phyloP scores from a whole-genome alignment of 2,329 filamentous ascomycete species.

The Aspergillus eucalypticola region DNA sequence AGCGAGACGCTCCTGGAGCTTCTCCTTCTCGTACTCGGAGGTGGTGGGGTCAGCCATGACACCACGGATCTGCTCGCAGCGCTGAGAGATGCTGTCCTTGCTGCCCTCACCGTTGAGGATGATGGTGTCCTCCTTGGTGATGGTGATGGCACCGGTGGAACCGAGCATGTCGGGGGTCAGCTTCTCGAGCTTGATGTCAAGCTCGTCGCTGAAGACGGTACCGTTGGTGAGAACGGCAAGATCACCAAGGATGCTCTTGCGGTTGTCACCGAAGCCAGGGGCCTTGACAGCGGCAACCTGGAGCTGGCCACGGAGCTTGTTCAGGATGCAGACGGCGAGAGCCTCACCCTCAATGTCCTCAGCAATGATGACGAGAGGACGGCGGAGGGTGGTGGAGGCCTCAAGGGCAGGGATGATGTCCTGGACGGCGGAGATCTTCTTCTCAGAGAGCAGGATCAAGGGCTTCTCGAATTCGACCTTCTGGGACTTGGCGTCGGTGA shows the following conservation, averaged over 20 bases:
- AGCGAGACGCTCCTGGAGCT: conserved; percentile 98
- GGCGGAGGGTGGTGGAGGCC: conserved; percentile 91
- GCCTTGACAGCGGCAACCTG: conserved; percentile 99
- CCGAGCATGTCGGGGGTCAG: conserved; percentile 93
- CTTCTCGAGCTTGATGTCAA: conserved; percentile 99
- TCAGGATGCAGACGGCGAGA: conserved; percentile 97
- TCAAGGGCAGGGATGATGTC: conserved; percentile 98
- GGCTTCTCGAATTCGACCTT: conserved; percentile 99
- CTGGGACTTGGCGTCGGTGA: conserved; percentile 96
- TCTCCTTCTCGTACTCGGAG: conserved; percentile 99
- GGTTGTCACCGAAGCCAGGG: conserved; percentile 98
- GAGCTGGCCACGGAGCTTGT: conserved; percentile 99
- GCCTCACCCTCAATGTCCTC: conserved; percentile 99
- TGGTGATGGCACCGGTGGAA: conserved; percentile 96
- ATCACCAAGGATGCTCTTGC: conserved; percentile 98
- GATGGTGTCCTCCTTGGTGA: conserved; percentile 99
- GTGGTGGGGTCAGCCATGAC: conserved; percentile 92
- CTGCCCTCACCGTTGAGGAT: conserved; percentile 93
- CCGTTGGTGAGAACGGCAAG: conserved; percentile 94
- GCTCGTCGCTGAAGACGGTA: conserved; percentile 96
- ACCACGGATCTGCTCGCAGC: conserved; percentile 98
- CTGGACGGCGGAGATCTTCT: conserved; percentile 99
- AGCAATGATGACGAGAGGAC: conserved; percentile 95
- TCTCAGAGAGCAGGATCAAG: conserved; percentile 96
- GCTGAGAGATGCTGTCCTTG: conserved; percentile 91